Evolutionary conservation across 2,329 filamentous ascomycete genomes (phyloP), one percentile per base, ranked within the genome.

Genomic region (Penicillium sp.): DNA sequence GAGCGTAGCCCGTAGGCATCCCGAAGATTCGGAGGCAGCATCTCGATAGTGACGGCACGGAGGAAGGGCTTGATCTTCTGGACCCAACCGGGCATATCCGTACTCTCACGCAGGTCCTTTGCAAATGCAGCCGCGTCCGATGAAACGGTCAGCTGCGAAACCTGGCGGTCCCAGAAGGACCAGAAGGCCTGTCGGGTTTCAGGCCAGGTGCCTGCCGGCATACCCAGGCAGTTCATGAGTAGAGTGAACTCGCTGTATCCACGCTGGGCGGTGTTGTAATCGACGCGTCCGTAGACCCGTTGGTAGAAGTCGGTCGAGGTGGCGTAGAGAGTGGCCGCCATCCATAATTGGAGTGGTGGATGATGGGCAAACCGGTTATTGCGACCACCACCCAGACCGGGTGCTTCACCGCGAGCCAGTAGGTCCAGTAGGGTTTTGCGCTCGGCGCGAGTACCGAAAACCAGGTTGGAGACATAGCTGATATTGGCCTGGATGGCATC

Each of bases 221-320:
- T 40, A 11, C 57, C 57, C 9, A 68, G 56, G 13, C 54, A 55
- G 36, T 55, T 49, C 36, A 65, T 50, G 11, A 68, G 44, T 13
- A 63, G 40, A 4, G 59, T 49, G 42, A 64, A 68, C 45, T 68
- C 66, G 24, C 42, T 36, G 37, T 67, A 68, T 3, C 56, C 62
- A 6, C 52, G 58, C 28, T 68, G 57, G 4, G 66, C 64, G 1
- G 61, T 64, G 14, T 59, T 50, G 34, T 62, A 61, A 40, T 61
- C 58, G 14, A 68, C 58, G 16, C 57, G 55, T 3, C 64, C 63
- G 34, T 67, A 67, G 41, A 68, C 59, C 9, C 66, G 63, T 52
- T 68, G 65, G 49, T 67, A 68, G 50, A 67, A 60, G 40, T 68
- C 66, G 5, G 64, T 67, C 3, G 63, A 58, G 13, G 64, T 68